Evolutionary conservation across 805 yeast species (phyloP), one percentile per base, ranked within the genome.

Genomic region (Lachancea thermotolerans): DNA sequence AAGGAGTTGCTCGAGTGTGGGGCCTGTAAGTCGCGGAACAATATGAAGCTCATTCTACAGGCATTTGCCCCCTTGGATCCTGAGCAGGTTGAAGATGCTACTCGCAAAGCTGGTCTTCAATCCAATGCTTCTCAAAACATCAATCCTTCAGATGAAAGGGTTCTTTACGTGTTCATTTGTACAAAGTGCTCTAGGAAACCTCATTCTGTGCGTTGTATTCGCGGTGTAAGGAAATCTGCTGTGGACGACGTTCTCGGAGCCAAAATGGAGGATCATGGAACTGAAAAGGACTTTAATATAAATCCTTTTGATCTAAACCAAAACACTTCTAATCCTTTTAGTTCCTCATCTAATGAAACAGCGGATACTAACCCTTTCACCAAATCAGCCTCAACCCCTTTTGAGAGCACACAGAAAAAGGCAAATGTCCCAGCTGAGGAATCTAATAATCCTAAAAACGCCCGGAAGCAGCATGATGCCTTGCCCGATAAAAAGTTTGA

Each of bases 121-220:
- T 12, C 49, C 10, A 31, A 18, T 17, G 48, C 51, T 34, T 46
- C 52, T 46, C 37, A 42, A 9, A 53, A 50, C 34, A 49, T 61
- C 9, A 75, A 75, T 31, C 72, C 81, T 10, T 69, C 79, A 35
- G 88, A 90, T 58, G 96, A 87, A 56, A 76, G 99, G 48, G 80
- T 79, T 2, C 64, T 93, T 14, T 93, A 91, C 57, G 73, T 93
- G 0, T 85, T 91, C 60, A 79, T 81, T 1, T 93, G 99, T 65
- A 58, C 68, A 14, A 74, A 77, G 37, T 93, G 99, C 62, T 74
- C 83, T 37, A 72, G 86, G 50, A 75, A 77, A 53, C 70, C 74
- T 3, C 95, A 95, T 4, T 70, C 85, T 1, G 70, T 89, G 2
- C 77, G 84, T 52, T 89, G 87, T 27, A 69, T 93, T 42, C 72